Base-by-base conservation (phyloP, 2,329 filamentous ascomycete genomes). In the Ophiostoma angusticollis region DNA sequence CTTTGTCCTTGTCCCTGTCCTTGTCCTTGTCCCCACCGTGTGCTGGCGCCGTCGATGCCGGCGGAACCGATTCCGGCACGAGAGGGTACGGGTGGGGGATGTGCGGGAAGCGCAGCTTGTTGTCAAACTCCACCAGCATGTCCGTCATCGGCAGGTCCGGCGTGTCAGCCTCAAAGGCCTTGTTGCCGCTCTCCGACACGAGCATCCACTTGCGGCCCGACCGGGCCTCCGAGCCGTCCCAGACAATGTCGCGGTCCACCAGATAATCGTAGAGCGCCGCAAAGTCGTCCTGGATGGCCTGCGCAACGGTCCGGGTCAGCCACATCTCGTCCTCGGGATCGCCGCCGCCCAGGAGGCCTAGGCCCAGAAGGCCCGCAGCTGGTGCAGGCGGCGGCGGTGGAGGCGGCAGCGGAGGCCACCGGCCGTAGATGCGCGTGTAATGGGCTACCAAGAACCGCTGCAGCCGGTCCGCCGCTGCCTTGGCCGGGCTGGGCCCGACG, bases 191-290 rank as follows among this genome's bases (percentile, higher is more conserved):
- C 42, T 61, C 57, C 27, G 65, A 66, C 14, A 67, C 63, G 62
- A 80, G 75, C 55, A 74, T 70, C 73, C 75, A 80, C 50, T 79
- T 80, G 29, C 74, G 68, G 14, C 70, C 68, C 4, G 70, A 67
- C 1, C 73, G 62, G 34, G 72, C 72, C 50, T 80, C 75, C 0
- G 68, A 69, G 16, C 67, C 67, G 40, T 79, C 75, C 75, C 78
- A 84, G 0, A 69, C 53, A 5, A 81, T 67, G 33, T 80, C 72
- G 5, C 75, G 68, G 53, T 83, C 72, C 13, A 84, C 78, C 1
- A 83, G 60, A 45, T 80, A 81, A 49, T 83, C 78, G 49, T 84
- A 84, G 2, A 84, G 58, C 0, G 74, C 71, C 3, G 74, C 73
- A 49, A 84, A 82, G 47, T 83, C 79, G 23, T 61, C 63, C 46